Conservation (phyloP, 169 alveolate genomes). For the Babesia divergens region DNA sequence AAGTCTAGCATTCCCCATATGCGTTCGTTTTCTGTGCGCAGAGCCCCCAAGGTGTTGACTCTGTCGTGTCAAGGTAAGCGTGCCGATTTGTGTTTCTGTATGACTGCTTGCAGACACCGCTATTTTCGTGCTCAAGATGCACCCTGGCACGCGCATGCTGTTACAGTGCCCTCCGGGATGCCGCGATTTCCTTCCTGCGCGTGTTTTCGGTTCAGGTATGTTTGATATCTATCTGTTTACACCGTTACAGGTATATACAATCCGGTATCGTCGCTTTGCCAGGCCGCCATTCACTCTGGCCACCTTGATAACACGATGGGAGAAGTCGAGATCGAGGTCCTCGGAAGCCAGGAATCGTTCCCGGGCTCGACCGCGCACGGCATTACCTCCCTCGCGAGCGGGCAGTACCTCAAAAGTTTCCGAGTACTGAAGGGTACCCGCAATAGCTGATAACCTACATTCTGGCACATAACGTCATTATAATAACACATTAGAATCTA, state of each 20-base stretch:
- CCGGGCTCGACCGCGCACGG: constrained; percentile 44
- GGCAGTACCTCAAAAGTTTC: constrained; percentile 64
- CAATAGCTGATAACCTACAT: not conserved
- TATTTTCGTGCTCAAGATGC: constrained; percentile 69
- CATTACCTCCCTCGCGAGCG: constrained; percentile 46
- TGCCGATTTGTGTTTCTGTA: not conserved
- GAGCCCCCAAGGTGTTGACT: constrained; percentile 68
- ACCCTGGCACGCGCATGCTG: constrained; percentile 68
- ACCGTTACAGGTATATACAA: constrained; percentile 73
- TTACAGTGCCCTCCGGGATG: constrained; percentile 83
- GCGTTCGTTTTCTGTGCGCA: constrained; percentile 76
- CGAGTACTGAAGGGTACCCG: constrained; percentile 25
- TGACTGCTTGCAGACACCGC: constrained; percentile 63
- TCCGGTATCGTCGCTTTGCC: constrained; percentile 82
- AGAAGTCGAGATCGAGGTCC: constrained; percentile 72
- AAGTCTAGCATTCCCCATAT: constrained; percentile 68
- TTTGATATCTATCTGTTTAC: not conserved
- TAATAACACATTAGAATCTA: constrained; percentile 3
- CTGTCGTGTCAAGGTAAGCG: constrained; percentile 61
- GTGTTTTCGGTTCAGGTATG: constrained; percentile 68
- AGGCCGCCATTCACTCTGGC: constrained; percentile 86
- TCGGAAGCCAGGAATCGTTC: constrained; percentile 55
- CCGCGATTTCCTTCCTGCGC: constrained; percentile 58
- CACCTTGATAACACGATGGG: constrained; percentile 58
- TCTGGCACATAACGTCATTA: not conserved